Evolutionary conservation across 768 basidiomycete species (phyloP).

Genomic region (Psilocybe cyanescens): DNA sequence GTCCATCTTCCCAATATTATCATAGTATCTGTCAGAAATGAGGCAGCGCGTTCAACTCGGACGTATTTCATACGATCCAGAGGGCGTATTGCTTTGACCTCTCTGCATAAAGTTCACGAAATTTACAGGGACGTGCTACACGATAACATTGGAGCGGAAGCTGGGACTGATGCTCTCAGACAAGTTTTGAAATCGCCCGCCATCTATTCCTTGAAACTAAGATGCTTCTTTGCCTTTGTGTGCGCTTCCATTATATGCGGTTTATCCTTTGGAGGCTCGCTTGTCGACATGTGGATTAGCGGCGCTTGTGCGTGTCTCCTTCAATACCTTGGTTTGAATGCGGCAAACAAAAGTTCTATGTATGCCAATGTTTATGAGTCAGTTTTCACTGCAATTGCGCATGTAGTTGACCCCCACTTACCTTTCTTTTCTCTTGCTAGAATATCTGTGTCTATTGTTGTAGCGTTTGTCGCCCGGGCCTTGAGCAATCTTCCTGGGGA

Average conservation of each 20-base stretch:
- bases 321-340: constrained; percentile 80
- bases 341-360: constrained; percentile 84
- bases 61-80: constrained; percentile 87
- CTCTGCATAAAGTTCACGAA: constrained; percentile 79
- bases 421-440: constrained; percentile 39
- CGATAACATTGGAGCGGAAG: constrained; percentile 75
- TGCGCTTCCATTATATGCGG: constrained; percentile 84
- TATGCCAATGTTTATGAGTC: constrained; percentile 98
- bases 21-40: constrained; percentile 83
- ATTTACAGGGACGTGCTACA: constrained; percentile 88
- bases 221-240: constrained; percentile 77
- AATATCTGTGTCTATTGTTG: constrained; percentile 83
- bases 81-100: constrained; percentile 80
- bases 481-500: constrained; percentile 76
- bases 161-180: constrained; percentile 71
- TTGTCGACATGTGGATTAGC: constrained; percentile 84
- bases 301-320: constrained; percentile 70
- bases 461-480: constrained; percentile 81
- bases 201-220: constrained; percentile 65
- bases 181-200: constrained; percentile 65
- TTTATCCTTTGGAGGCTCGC: constrained; percentile 79
- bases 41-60: constrained; percentile 67
- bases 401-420: neutral
- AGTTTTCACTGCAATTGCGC: constrained; percentile 32
- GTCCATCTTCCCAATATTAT: constrained; percentile 81